Conservation (phyloP, 345 rosid genomes). For the Angophora floribunda region DNA sequence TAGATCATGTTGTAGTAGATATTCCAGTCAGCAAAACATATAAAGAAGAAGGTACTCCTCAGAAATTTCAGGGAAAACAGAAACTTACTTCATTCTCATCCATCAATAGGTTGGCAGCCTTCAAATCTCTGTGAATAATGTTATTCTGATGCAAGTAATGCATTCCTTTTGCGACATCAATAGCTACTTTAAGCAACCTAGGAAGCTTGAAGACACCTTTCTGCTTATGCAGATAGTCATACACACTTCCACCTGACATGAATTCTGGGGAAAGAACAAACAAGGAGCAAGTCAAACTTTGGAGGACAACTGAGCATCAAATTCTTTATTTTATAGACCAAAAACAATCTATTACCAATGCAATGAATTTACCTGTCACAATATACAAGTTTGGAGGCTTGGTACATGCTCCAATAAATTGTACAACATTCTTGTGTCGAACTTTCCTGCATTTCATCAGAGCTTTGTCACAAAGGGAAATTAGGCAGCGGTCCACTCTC, state of each 20-base stretch:
- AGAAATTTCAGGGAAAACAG: background rate
- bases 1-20: background rate
- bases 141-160: constrained; percentile 17
- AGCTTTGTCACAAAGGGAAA: background rate
- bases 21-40: background rate
- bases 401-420: constrained; percentile 18
- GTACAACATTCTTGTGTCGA: constrained; percentile 19
- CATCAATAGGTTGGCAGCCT: constrained; percentile 15
- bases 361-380: constrained; percentile 7
- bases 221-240: constrained; percentile 18
- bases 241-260: constrained; percentile 18
- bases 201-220: constrained; percentile 11
- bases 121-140: constrained; percentile 13
- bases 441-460: constrained; percentile 13
- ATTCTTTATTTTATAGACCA: background rate
- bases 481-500: background rate
- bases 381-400: constrained; percentile 11
- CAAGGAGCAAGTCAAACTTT: background rate
- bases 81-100: constrained; percentile 9
- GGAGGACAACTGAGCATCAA: background rate
- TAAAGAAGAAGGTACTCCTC: background rate
- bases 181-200: constrained; percentile 10
- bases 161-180: constrained; percentile 14
- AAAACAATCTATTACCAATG: background rate
- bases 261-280: constrained; percentile 3